Conservation (phyloP, 495 filamentous ascomycete species). For the Xylaria nigripes region DNA sequence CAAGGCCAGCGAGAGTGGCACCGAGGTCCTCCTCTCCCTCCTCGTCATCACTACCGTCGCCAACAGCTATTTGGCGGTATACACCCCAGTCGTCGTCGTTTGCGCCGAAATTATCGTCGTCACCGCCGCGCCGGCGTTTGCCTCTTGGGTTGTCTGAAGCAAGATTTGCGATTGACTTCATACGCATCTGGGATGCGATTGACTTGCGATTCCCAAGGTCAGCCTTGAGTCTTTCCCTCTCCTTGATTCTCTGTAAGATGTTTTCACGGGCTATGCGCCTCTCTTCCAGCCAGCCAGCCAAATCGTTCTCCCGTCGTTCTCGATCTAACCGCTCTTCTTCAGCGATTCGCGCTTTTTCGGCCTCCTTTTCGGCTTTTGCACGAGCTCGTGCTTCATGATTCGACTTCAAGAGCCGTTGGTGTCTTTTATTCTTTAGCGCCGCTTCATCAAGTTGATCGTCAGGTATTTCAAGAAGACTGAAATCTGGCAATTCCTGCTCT, state of each 20-base stretch:
- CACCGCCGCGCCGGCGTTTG: constrained; percentile 63
- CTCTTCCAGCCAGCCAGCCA: constrained; percentile 80
- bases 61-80: constrained; percentile 82
- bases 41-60: constrained; percentile 58
- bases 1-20: constrained; percentile 59
- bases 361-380: constrained; percentile 91
- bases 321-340: constrained; percentile 76
- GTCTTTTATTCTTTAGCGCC: constrained; percentile 76
- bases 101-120: constrained; percentile 92
- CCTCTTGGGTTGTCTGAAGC: constrained; percentile 74
- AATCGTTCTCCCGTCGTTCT: constrained; percentile 72
- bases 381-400: constrained; percentile 87
- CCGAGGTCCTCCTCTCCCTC: constrained; percentile 88
- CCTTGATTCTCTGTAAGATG: constrained; percentile 78
- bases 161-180: constrained; percentile 96
- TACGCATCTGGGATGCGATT: constrained; percentile 86
- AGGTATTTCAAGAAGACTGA: constrained; percentile 78
- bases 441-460: constrained; percentile 93
- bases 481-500: constrained; percentile 66
- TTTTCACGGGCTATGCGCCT: constrained; percentile 64
- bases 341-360: constrained; percentile 71
- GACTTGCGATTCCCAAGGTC: constrained; percentile 95
- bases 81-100: constrained; percentile 98
- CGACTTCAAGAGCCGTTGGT: constrained; percentile 85
- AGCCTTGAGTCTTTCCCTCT: constrained; percentile 81